These are phyloP conservation scores for Spathaspora gorwiae DNA, from an alignment of 805 yeast genomes.

Conservation along the genomic window DNA sequence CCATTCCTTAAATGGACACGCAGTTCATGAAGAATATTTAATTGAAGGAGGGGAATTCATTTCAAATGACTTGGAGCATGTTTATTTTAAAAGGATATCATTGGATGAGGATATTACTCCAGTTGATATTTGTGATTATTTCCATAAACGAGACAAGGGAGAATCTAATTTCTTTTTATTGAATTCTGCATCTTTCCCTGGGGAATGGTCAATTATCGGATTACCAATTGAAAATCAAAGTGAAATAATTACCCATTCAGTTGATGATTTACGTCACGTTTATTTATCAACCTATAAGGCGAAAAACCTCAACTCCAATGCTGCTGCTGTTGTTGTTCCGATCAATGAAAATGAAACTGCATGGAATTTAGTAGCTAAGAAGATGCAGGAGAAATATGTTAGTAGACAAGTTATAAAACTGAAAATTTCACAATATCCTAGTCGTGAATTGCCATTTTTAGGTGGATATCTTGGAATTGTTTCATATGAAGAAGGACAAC, in stretches of 20 bases:
- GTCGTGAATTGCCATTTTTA: slow-evolving; percentile 59
- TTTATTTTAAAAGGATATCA: slow-evolving; percentile 11
- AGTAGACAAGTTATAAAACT: slow-evolving; percentile 23
- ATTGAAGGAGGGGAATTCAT: slow-evolving; percentile 8
- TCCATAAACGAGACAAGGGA: slow-evolving; percentile 18
- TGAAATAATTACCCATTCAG: slow-evolving; percentile 57
- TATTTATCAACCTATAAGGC: slow-evolving; percentile 7
- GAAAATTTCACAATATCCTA: slow-evolving; percentile 11
- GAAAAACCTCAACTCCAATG: slow-evolving; percentile 15
- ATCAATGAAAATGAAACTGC: slow-evolving; percentile 21
- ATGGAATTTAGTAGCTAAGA: slow-evolving; percentile 51
- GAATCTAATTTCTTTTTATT: slow-evolving; percentile 53
- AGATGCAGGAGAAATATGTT: slow-evolving; percentile 38
- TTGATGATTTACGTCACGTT: slow-evolving; percentile 31
- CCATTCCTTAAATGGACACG: slow-evolving; percentile 10
- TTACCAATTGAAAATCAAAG: slow-evolving; percentile 46
- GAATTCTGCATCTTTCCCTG: slow-evolving; percentile 80
- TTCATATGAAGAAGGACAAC: slow-evolving; percentile 83
- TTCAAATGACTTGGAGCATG: slow-evolving; percentile 1
- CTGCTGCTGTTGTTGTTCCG: slow-evolving; percentile 5
- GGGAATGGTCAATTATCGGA: slow-evolving; percentile 85
- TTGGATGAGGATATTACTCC: slow-evolving; percentile 22
- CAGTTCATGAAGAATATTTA: slow-evolving; percentile 17
- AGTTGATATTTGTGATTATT: slow-evolving; percentile 49
- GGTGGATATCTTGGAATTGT: slow-evolving; percentile 91